phyloP scores from a whole-genome alignment of 192 early-diverging fungal genomes.

The Spinellus fusiger region DNA sequence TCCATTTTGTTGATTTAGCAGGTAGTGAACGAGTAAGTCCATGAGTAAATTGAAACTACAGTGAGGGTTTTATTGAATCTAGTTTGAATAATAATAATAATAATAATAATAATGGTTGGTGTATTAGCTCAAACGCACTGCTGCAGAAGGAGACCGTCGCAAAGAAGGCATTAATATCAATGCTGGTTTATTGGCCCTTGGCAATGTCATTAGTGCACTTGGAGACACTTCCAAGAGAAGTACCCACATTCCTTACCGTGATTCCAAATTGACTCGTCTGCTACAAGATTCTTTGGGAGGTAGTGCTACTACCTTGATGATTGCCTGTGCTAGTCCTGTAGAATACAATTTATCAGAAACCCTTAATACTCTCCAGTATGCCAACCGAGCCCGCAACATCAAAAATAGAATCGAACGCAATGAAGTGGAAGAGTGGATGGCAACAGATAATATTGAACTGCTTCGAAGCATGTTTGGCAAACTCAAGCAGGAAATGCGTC shows the following conservation, averaged over 20 bases:
- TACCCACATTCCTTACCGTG: constrained; percentile 89
- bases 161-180: constrained; percentile 98
- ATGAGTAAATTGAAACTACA: background rate
- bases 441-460: constrained; percentile 59
- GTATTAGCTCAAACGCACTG: constrained; percentile 75
- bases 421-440: constrained; percentile 55
- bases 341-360: constrained; percentile 84
- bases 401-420: constrained; percentile 44
- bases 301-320: constrained; percentile 85
- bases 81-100: constrained; percentile 5
- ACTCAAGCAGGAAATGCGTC: constrained; percentile 51
- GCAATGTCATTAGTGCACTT: constrained; percentile 95
- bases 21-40: constrained; percentile 81
- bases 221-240: constrained; percentile 63
- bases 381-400: constrained; percentile 93
- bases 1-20: constrained; percentile 98
- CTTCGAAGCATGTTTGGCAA: constrained; percentile 57
- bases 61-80: constrained; percentile 2
- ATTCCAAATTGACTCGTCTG: constrained; percentile 93
- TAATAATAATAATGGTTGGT: background rate
- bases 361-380: constrained; percentile 93
- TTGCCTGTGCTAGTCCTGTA: constrained; percentile 87
- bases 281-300: constrained; percentile 98
- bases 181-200: constrained; percentile 87
- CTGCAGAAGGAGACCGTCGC: constrained; percentile 86